These are phyloP conservation scores for Saccharomycopsis hybrid DNA, from an alignment of 1,139 yeast genomes.

Conservation along the genomic window DNA sequence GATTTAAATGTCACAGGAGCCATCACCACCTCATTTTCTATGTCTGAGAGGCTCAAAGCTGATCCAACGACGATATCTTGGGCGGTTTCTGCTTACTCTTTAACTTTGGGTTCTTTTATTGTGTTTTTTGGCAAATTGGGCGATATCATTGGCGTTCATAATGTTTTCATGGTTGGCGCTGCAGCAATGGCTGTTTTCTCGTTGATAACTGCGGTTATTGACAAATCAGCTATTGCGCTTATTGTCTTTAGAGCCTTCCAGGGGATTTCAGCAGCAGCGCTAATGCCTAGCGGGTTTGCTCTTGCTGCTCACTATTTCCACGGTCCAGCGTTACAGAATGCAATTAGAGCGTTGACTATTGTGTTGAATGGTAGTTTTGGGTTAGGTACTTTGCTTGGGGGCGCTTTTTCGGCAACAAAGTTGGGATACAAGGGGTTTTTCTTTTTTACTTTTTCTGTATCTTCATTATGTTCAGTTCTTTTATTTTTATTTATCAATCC, in stretches of 20 bases:
- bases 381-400: conserved; percentile 32
- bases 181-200: conserved; percentile 26
- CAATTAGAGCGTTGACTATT: conserved; percentile 26
- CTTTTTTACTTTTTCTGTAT: conserved; percentile 28
- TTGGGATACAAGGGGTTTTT: conserved; percentile 31
- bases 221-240: conserved; percentile 27
- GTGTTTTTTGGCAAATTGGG: conserved; percentile 33
- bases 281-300: conserved; percentile 31
- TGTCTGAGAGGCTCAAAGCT: conserved; percentile 20
- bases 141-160: conserved; percentile 33
- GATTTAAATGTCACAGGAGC: conserved; percentile 17
- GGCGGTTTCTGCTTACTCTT: conserved; percentile 34
- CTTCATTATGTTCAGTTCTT: conserved; percentile 21
- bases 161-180: conserved; percentile 25
- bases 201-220: conserved; percentile 30
- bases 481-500: conserved; percentile 23
- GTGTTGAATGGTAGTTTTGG: conserved; percentile 28
- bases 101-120: conserved; percentile 34
- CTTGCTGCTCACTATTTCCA: conserved; percentile 29
- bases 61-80: conserved; percentile 29
- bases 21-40: background rate
- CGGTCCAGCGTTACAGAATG: conserved; percentile 26
- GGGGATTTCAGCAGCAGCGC: conserved; percentile 33
- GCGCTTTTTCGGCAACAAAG: conserved; percentile 30
- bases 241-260: conserved; percentile 35